These are phyloP conservation scores for Fusarium neocosmosporiellum DNA, from an alignment of 2,329 filamentous ascomycete genomes.

Conservation along the genomic window DNA sequence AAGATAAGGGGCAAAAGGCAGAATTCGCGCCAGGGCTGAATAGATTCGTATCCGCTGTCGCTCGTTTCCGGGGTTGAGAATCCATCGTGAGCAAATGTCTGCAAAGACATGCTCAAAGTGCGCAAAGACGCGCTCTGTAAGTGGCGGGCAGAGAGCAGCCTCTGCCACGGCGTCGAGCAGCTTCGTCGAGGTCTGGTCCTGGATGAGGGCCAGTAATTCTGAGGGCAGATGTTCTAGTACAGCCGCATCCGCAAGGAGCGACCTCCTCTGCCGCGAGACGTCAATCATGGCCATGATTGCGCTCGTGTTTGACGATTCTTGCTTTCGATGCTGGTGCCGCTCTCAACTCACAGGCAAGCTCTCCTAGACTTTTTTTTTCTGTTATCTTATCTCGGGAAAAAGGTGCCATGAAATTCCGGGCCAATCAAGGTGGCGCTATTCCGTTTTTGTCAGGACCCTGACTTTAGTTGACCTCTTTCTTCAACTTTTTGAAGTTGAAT, in stretches of 20 bases:
- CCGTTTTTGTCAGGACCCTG: constrained; percentile 17
- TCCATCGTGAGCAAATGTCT: constrained; percentile 86
- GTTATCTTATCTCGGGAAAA: constrained; percentile 45
- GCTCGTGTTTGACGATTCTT: constrained; percentile 45
- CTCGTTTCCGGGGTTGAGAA: constrained; percentile 58
- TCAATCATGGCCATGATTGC: constrained; percentile 66
- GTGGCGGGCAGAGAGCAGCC: constrained; percentile 74
- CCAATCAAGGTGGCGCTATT: constrained; percentile 45
- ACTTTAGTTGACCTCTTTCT: neutral
- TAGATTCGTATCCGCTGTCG: constrained; percentile 61
- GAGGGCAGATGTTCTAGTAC: constrained; percentile 71
- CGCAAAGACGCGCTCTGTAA: constrained; percentile 79
- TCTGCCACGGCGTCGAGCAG: constrained; percentile 79
- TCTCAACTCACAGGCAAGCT: constrained; percentile 40
- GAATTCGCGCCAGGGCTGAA: constrained; percentile 79
- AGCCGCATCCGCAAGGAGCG: constrained; percentile 65
- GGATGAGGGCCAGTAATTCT: constrained; percentile 76
- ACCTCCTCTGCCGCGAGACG: constrained; percentile 65
- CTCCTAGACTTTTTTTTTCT: constrained; percentile 53
- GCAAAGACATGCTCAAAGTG: constrained; percentile 81
- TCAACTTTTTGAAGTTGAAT: neutral
- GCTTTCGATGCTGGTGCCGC: constrained; percentile 41
- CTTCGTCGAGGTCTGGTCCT: constrained; percentile 69
- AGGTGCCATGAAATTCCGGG: constrained; percentile 51
- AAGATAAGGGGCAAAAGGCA: constrained; percentile 86